Percentiles rank a stretch among this genome's conserved stretches.
Conservation (phyloP, 1,284 basidiomycete species). For the Apiotrichum porosum region DNA sequence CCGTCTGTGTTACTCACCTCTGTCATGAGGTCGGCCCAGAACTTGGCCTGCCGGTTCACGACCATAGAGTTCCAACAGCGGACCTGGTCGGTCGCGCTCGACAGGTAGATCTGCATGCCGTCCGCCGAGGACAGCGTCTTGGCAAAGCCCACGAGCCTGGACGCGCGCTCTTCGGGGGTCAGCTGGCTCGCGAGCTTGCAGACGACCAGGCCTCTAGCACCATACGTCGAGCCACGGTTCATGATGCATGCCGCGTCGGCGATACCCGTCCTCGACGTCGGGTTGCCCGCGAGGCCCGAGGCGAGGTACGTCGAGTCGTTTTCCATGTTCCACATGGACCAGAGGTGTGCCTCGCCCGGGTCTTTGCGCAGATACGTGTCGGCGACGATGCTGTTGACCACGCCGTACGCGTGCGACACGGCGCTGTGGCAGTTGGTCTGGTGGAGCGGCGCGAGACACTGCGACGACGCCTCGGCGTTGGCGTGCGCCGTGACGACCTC, state of each 20-base stretch:
- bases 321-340: neutral
- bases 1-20: neutral
- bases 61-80: neutral
- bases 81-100: neutral
- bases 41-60: neutral
- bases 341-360: neutral
- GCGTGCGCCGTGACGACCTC: neutral
- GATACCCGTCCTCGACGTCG: neutral
- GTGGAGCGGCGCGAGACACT: neutral
- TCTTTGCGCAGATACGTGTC: neutral
- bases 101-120: neutral
- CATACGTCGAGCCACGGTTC: neutral
- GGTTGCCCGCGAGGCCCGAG: neutral
- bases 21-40: neutral
- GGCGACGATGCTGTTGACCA: neutral
- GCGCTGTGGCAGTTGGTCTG: neutral
- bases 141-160: neutral
- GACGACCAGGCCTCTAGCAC: neutral
- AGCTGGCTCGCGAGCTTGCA: neutral
- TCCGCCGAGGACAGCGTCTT: neutral
- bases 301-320: slow-evolving; percentile 1
- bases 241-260: neutral
- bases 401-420: neutral
- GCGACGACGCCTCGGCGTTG: neutral
- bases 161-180: neutral